Percentiles rank a stretch among this genome's conserved stretches.
Conservation (phyloP, 140 eudicot genomes). For the Stevia rebaudiana region DNA sequence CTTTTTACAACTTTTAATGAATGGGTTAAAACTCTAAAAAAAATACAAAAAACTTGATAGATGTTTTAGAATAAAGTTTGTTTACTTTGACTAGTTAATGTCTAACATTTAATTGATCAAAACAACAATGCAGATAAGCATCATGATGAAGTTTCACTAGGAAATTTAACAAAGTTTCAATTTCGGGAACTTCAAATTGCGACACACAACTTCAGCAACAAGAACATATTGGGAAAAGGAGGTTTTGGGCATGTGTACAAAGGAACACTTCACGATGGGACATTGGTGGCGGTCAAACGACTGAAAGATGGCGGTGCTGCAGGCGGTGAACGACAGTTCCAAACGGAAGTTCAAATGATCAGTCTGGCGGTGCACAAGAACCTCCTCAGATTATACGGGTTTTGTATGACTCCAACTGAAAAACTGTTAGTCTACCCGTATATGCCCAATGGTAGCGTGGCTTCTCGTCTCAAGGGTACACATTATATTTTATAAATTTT, state of each 20-base stretch:
- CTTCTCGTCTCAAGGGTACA: slow-evolving; percentile 86
- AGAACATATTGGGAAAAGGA: slow-evolving; percentile 78
- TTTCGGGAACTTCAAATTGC: slow-evolving; percentile 81
- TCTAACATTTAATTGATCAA: neutral
- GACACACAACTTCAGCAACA: slow-evolving; percentile 77
- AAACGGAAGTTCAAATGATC: slow-evolving; percentile 89
- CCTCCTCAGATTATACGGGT: slow-evolving; percentile 75
- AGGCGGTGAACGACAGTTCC: slow-evolving; percentile 75
- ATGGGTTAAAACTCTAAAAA: neutral
- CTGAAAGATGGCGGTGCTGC: slow-evolving; percentile 72
- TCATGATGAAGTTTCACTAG: slow-evolving; percentile 69
- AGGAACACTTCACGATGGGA: slow-evolving; percentile 68
- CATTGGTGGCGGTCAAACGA: slow-evolving; percentile 80
- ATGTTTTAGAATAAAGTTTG: neutral
- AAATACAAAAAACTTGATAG: neutral
- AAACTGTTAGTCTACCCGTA: slow-evolving; percentile 83
- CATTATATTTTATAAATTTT: neutral
- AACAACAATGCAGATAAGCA: slow-evolving; percentile 46
- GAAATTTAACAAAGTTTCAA: slow-evolving; percentile 64
- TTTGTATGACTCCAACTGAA: slow-evolving; percentile 76
- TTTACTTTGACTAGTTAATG: slow-evolving; percentile 6
- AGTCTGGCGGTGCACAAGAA: slow-evolving; percentile 87
- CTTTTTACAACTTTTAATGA: neutral
- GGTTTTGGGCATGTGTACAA: slow-evolving; percentile 90
- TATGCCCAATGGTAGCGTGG: slow-evolving; percentile 93